These are phyloP conservation scores for Lasiosphaeris hirsuta DNA, from an alignment of 495 filamentous ascomycete genomes.

Conservation along the genomic window DNA sequence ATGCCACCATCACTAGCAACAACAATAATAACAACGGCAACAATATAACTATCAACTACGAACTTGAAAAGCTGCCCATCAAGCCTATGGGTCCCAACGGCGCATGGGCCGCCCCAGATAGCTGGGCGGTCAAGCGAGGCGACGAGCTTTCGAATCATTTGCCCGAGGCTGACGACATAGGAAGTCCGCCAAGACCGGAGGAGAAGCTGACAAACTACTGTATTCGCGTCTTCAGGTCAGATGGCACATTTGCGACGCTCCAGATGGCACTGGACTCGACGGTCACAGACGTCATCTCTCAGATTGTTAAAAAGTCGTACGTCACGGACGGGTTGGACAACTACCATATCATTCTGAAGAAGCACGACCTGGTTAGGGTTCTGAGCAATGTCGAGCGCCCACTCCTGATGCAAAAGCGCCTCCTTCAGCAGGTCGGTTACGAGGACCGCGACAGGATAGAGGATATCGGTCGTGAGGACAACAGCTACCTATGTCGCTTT, in stretches of 20 bases:
- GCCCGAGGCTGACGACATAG: slow-evolving; percentile 59
- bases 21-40: too few species aligned
- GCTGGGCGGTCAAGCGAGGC: slow-evolving; percentile 78
- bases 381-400: slow-evolving; percentile 75
- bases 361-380: slow-evolving; percentile 84
- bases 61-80: too few species aligned
- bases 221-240: slow-evolving; percentile 91
- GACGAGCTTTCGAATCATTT: slow-evolving; percentile 51
- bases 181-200: slow-evolving; percentile 57
- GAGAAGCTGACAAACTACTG: slow-evolving; percentile 72
- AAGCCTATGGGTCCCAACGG: slow-evolving; percentile 28
- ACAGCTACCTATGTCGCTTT: slow-evolving; percentile 94
- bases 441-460: slow-evolving; percentile 82
- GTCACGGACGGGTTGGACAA: slow-evolving; percentile 84
- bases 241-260: slow-evolving; percentile 90
- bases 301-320: slow-evolving; percentile 87
- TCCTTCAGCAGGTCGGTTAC: slow-evolving; percentile 91
- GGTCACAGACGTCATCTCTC: slow-evolving; percentile 75
- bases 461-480: slow-evolving; percentile 95
- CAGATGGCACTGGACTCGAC: slow-evolving; percentile 76
- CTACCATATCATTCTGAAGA: slow-evolving; percentile 91
- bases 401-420: slow-evolving; percentile 84
- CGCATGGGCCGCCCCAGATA: slow-evolving; percentile 86
- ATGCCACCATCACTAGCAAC: too few species aligned
- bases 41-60: too few species aligned